Conservation (phyloP, 1,139 yeast genomes). For the Kurtzmaniella quercitrusa region DNA sequence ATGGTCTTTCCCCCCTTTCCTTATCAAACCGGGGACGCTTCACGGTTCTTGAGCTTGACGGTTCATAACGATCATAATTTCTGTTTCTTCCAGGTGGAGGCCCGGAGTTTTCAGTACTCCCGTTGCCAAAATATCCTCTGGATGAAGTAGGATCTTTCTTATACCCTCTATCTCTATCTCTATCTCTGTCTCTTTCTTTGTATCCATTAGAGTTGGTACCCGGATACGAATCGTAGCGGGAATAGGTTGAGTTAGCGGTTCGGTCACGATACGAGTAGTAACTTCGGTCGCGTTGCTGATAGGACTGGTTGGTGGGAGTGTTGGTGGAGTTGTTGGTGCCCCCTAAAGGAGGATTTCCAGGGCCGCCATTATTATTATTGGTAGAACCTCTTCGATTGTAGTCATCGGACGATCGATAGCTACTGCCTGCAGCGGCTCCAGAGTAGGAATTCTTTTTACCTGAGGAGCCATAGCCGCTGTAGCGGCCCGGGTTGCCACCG, state of each 20-base stretch:
- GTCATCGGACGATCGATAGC: slow-evolving; percentile 6
- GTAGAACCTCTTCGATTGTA: background rate
- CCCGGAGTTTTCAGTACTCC: background rate
- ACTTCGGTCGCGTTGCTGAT: background rate
- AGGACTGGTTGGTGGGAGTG: background rate
- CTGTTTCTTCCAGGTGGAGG: slow-evolving; percentile 4
- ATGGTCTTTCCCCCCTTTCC: background rate
- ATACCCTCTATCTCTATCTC: slow-evolving; percentile 8
- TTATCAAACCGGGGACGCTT: background rate
- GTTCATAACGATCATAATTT: slow-evolving; percentile 12
- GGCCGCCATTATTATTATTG: background rate
- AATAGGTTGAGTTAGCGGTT: background rate
- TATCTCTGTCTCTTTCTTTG: slow-evolving; percentile 5
- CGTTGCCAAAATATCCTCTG: background rate
- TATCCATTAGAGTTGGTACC: slow-evolving; percentile 5
- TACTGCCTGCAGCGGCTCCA: slow-evolving; percentile 2
- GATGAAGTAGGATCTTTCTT: background rate
- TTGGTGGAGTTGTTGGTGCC: background rate
- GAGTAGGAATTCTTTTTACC: slow-evolving; percentile 1
- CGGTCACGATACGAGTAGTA: slow-evolving; percentile 4
- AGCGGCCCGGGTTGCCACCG: slow-evolving; percentile 5
- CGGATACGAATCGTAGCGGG: slow-evolving; percentile 1
- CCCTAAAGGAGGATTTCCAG: background rate
- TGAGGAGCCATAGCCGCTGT: slow-evolving; percentile 3
- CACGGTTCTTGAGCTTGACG: slow-evolving; percentile 4